Evolutionary conservation across 2,329 filamentous ascomycete genomes (phyloP).

Genomic region (Alternaria postmessia): DNA sequence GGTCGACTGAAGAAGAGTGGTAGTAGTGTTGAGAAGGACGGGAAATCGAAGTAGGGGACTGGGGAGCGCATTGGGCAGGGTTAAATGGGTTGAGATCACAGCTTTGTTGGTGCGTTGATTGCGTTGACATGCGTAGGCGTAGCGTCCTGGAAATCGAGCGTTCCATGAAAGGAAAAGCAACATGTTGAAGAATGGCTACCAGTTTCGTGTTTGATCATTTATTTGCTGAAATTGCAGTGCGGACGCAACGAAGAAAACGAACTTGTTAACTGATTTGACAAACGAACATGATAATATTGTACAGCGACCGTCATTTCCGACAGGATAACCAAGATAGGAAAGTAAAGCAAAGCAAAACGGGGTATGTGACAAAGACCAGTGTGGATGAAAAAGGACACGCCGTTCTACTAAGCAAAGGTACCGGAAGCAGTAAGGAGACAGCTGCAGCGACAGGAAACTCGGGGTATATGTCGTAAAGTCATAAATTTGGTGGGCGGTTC

Average conservation of each 20-base stretch:
- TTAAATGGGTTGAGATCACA: background rate
- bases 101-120: background rate
- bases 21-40: background rate
- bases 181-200: background rate
- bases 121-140: background rate
- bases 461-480: slow-evolving; percentile 18
- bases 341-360: background rate
- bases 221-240: background rate
- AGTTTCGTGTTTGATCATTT: background rate
- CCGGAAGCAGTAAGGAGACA: background rate
- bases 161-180: background rate
- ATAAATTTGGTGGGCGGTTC: background rate
- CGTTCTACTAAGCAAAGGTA: background rate
- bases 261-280: background rate
- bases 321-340: background rate
- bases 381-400: background rate
- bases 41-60: background rate
- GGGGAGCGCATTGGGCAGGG: background rate
- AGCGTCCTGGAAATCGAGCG: background rate
- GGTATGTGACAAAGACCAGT: slow-evolving; percentile 2
- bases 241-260: background rate
- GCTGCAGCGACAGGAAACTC: background rate
- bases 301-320: background rate
- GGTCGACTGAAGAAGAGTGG: background rate
- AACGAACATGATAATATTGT: background rate